These are phyloP conservation scores for Biscutella laevigata DNA, from an alignment of 441 rosid genomes.

Conservation along the genomic window DNA sequence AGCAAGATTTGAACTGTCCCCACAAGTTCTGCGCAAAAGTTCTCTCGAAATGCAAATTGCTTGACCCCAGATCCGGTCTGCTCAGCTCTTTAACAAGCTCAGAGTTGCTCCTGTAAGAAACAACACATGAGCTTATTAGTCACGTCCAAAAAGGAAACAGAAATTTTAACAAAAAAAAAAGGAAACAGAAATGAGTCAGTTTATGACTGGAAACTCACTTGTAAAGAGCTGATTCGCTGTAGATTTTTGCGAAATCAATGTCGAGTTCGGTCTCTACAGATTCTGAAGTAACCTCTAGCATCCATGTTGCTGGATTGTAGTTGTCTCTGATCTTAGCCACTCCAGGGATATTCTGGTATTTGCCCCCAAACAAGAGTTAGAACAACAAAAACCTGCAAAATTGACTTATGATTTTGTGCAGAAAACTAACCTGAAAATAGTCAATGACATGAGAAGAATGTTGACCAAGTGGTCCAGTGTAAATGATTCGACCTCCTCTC, in stretches of 20 bases:
- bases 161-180: no score
- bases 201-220: conserved; percentile 31
- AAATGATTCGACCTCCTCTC: conserved; percentile 49
- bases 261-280: conserved; percentile 40
- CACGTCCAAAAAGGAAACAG: neutral
- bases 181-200: no score
- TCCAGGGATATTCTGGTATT: conserved; percentile 31
- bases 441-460: conserved; percentile 43
- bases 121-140: neutral
- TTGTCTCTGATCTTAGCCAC: conserved; percentile 37
- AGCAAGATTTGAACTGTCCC: conserved; percentile 56
- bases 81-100: conserved; percentile 34
- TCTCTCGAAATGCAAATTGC: conserved; percentile 39
- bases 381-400: neutral
- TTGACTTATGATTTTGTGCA: neutral
- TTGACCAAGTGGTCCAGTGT: conserved; percentile 53
- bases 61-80: conserved; percentile 31
- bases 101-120: conserved; percentile 29
- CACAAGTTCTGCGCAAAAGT: conserved; percentile 38
- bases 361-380: neutral
- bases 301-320: conserved; percentile 58
- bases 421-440: conserved; percentile 44
- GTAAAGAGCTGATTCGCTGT: conserved; percentile 32
- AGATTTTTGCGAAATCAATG: conserved; percentile 41
- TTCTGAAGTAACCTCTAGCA: conserved; percentile 45